Base-by-base conservation (phyloP, 2,329 filamentous ascomycete species). In the Thelonectria discophora region DNA sequence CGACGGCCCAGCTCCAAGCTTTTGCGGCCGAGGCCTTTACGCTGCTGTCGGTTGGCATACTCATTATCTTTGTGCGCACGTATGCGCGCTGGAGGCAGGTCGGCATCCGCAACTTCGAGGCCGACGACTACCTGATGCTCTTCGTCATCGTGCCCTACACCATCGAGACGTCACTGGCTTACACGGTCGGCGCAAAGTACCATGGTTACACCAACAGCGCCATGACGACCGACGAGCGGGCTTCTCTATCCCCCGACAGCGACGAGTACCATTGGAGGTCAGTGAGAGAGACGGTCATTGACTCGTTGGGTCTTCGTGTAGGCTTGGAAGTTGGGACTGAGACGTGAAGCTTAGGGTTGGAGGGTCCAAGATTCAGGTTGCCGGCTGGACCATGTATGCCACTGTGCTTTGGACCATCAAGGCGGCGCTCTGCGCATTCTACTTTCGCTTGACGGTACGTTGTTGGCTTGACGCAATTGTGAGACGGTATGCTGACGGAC, bases 321-420 rank as follows among this genome's bases (percentile, higher is more conserved):
- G 24, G 10, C 2, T 7, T 9, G 32, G 12, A 2, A 8, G 3
- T 10, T 47, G n/a, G 7, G 40, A 20, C 58, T 68, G 55, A 66
- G 55, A 57, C 27, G 20, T 52, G 10, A 27, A 21, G 21, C 21
- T 18, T 74, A 68, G 83, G 15, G 78, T 84, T 12, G 78, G 77
- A 6, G 84, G 84, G 0, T 84, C 82, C 12, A 85, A 85, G 69
- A 80, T 81, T 0, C 83, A 86, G 57, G 70, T 87, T 10, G 71
- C 81, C 0, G 84, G 84, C 8, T 85, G 83, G 81, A 76, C 78
- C 5, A 71, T 81, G 18, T 86, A 86, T 55, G 79, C 79, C 0
- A 73, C 80, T 0, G 69, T 84, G 1, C 65, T 86, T 1, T 86
- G 84, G 84, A 64, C 80, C 6, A 67, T 86, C 62, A 87, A 87